phyloP scores from a whole-genome alignment of 805 yeast genomes.

The Brettanomyces nanus region DNA sequence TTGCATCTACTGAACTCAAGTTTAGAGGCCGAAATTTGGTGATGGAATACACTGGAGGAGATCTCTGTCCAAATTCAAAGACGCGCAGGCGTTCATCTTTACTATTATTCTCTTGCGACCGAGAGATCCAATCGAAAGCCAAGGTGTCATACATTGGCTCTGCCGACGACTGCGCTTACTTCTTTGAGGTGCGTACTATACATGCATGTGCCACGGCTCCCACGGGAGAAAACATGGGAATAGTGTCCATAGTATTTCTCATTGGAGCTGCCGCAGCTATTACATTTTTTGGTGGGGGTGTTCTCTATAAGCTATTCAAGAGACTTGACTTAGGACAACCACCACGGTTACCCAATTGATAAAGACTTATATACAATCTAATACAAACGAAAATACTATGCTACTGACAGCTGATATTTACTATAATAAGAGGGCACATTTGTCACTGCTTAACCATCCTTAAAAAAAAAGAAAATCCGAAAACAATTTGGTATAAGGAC shows the following conservation, averaged over 20 bases:
- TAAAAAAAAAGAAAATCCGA: too few relatives aligned
- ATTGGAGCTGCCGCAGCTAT: conserved; percentile 36
- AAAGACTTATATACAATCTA: too few relatives aligned
- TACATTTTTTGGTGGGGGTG: conserved; percentile 37
- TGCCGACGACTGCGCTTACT: conserved; percentile 68
- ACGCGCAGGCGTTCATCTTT: conserved; percentile 53
- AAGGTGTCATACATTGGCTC: conserved; percentile 63
- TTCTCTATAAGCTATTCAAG: conserved; percentile 28
- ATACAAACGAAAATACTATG: too few relatives aligned
- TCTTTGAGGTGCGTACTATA: conserved; percentile 76
- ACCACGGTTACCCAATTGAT: too few relatives aligned
- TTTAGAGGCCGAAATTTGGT: conserved; percentile 67
- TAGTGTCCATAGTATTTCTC: conserved; percentile 55
- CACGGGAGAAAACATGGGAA: conserved; percentile 53
- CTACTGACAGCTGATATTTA: too few relatives aligned
- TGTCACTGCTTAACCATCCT: too few relatives aligned
- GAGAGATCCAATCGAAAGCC: conserved; percentile 60
- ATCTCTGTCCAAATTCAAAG: conserved; percentile 44
- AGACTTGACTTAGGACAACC: conserved; percentile 2
- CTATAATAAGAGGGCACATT: too few relatives aligned
- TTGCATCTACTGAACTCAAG: conserved; percentile 48
- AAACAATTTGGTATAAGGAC: too few relatives aligned
- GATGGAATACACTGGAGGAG: conserved; percentile 64
- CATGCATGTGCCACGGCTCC: conserved; percentile 82
- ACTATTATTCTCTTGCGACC: conserved; percentile 69